phyloP scores from a whole-genome alignment of 2,329 filamentous ascomycete species.

The Penicillium sp. region DNA sequence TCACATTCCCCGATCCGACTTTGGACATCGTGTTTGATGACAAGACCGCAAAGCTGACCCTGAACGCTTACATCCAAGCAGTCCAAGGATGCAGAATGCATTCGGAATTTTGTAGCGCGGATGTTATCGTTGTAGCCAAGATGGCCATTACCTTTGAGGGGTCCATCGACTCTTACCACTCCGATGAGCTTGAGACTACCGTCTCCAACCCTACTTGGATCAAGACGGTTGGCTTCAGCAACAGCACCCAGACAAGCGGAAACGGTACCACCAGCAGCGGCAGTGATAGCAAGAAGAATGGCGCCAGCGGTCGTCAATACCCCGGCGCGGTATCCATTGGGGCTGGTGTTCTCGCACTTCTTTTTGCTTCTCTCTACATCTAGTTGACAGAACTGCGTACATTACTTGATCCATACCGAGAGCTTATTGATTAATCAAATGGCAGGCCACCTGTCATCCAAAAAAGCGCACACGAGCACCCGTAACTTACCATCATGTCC shows the following conservation, averaged over 20 bases:
- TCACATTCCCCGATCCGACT: background rate
- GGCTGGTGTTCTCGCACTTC: background rate
- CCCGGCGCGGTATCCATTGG: background rate
- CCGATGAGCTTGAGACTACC: constrained; percentile 1
- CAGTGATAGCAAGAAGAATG: background rate
- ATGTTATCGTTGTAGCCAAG: background rate
- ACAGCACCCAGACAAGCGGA: background rate
- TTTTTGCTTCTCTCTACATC: background rate
- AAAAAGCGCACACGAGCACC: background rate
- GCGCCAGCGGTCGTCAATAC: background rate
- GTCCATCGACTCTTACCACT: constrained; percentile 1
- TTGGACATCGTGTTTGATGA: constrained; percentile 1
- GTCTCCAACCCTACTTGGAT: constrained; percentile 2
- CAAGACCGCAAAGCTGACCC: background rate
- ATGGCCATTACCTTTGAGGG: background rate
- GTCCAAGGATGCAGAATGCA: background rate
- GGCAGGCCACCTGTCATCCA: background rate
- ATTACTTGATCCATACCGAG: background rate
- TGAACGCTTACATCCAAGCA: background rate
- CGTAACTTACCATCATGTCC: no score
- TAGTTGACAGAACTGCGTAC: background rate
- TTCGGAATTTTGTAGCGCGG: background rate
- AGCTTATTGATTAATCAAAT: background rate
- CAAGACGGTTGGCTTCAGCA: constrained; percentile 2
- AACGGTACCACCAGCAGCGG: background rate